These are phyloP conservation scores for Phytophthora meadii DNA, from an alignment of 352 stramenopile genomes.

Conservation along the genomic window DNA sequence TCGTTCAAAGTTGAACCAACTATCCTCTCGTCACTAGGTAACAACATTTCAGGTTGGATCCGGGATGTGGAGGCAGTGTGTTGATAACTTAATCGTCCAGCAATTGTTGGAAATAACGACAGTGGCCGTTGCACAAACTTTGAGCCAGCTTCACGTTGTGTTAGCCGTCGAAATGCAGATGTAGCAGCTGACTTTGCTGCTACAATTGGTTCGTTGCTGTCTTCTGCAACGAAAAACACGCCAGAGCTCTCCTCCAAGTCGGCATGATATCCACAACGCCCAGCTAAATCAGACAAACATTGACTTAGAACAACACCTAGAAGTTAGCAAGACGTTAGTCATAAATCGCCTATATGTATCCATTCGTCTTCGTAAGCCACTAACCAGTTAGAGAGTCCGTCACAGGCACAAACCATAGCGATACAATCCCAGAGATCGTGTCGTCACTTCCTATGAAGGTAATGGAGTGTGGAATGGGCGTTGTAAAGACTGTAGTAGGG, in stretches of 20 bases:
- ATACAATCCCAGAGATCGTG: slow-evolving; percentile 21
- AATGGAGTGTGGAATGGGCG: slow-evolving; percentile 15
- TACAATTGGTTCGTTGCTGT: slow-evolving; percentile 23
- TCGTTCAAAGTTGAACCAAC: slow-evolving; percentile 1
- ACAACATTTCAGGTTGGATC: background rate
- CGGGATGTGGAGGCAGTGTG: background rate
- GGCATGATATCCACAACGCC: slow-evolving; percentile 40
- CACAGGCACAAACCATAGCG: slow-evolving; percentile 32
- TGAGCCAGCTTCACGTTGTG: background rate
- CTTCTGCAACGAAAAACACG: slow-evolving; percentile 40
- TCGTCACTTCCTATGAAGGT: slow-evolving; percentile 19
- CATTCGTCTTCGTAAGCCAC: background rate
- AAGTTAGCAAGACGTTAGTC: background rate
- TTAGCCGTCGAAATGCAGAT: slow-evolving; percentile 20
- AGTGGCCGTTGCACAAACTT: background rate
- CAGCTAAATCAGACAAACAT: slow-evolving; percentile 37
- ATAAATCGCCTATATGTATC: too few species aligned
- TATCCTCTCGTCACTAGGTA: slow-evolving; percentile 2
- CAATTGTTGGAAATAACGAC: slow-evolving; percentile 5
- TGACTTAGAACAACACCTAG: slow-evolving; percentile 17
- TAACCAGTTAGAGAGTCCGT: slow-evolving; percentile 15
- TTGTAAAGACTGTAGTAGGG: slow-evolving; percentile 17
- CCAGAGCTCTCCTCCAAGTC: slow-evolving; percentile 26
- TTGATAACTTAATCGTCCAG: background rate
- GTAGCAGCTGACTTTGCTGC: slow-evolving; percentile 7